Percentiles rank a stretch among this genome's conserved stretches.
Conservation (phyloP, 495 filamentous ascomycete species). For the Hyaloscypha hepaticicola region DNA sequence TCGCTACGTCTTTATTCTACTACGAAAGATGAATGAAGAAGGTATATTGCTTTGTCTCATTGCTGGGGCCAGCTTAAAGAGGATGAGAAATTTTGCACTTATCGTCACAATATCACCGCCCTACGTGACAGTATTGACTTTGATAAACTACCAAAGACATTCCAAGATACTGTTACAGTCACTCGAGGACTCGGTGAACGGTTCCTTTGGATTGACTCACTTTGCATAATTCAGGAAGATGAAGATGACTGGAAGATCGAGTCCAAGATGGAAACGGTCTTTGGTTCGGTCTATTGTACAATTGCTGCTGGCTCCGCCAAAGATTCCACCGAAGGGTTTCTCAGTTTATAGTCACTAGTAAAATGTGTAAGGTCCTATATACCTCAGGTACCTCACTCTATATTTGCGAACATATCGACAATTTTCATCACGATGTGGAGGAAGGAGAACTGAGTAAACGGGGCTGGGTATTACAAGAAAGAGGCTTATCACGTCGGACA, state of each 20-base stretch:
- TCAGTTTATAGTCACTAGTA: constrained; percentile 5
- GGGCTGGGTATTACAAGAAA: constrained; percentile 46
- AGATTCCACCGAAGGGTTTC: constrained; percentile 32
- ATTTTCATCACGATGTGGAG: constrained; percentile 37
- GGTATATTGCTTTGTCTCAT: constrained; percentile 19
- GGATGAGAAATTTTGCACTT: background rate
- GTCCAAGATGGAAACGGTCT: constrained; percentile 41
- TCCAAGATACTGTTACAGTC: constrained; percentile 14
- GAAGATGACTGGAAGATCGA: constrained; percentile 38
- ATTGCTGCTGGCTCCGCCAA: constrained; percentile 36
- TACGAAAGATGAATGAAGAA: background rate
- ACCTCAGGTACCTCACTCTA: background rate
- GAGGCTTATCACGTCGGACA: constrained; percentile 39
- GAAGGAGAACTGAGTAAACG: constrained; percentile 35
- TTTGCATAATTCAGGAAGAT: constrained; percentile 39
- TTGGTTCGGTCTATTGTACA: constrained; percentile 36
- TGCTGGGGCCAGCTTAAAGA: constrained; percentile 17
- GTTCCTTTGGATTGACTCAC: constrained; percentile 22
- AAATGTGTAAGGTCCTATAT: background rate
- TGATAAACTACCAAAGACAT: constrained; percentile 8
- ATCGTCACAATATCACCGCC: too few relatives aligned
- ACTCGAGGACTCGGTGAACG: constrained; percentile 6
- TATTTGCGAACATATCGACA: constrained; percentile 32
- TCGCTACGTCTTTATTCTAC: background rate
- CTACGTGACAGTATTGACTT: background rate